Conservation (phyloP, 2,329 filamentous ascomycete genomes). For the Calonectria naviculata region DNA sequence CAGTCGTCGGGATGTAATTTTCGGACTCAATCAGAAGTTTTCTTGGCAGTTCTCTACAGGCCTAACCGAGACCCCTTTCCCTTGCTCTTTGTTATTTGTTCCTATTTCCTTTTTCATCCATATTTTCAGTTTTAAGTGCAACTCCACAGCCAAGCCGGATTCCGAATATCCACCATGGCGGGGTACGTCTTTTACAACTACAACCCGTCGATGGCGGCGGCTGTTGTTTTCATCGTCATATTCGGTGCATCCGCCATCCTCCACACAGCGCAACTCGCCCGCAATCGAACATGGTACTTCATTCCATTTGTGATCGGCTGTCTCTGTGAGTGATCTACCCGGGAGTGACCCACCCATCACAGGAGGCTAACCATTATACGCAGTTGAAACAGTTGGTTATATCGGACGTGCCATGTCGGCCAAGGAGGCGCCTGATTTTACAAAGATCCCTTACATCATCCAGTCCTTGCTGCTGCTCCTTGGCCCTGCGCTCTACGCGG, state of each 20-base stretch:
- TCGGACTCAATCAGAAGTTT: not conserved
- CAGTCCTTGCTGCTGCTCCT: slow-evolving; percentile 51
- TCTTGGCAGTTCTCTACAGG: not conserved
- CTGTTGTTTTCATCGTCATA: slow-evolving; percentile 54
- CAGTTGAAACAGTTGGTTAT: slow-evolving; percentile 51
- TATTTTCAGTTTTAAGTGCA: not conserved
- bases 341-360: not conserved
- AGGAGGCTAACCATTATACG: not conserved
- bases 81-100: not conserved
- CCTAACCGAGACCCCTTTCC: not conserved
- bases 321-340: slow-evolving; percentile 51
- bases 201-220: slow-evolving; percentile 55
- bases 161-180: slow-evolving; percentile 23
- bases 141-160: not conserved
- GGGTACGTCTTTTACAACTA: slow-evolving; percentile 56
- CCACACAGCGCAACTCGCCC: slow-evolving; percentile 53
- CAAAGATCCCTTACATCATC: slow-evolving; percentile 51
- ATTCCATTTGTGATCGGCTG: slow-evolving; percentile 64
- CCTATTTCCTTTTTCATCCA: not conserved
- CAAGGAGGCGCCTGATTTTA: slow-evolving; percentile 49
- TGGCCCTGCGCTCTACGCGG: slow-evolving; percentile 56
- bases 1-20: not conserved
- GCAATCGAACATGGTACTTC: slow-evolving; percentile 61
- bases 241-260: slow-evolving; percentile 51
- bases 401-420: slow-evolving; percentile 60